These are phyloP conservation scores for Arachis stenosperma DNA, from an alignment of 306 rosid species.

Conservation along the genomic window DNA sequence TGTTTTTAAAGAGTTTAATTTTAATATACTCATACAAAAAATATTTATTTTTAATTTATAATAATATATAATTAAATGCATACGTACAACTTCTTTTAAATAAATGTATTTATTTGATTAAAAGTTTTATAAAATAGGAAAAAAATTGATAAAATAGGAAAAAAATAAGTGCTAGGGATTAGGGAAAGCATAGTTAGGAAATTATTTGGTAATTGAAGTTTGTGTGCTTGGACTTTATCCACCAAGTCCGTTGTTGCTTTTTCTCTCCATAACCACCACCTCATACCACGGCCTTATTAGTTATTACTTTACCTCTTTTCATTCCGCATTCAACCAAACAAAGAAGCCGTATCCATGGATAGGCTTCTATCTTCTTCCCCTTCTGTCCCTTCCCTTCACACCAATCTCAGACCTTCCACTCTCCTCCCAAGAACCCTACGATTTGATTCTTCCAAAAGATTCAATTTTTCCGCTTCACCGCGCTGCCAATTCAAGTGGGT, in stretches of 20 bases:
- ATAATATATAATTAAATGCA: too few species aligned
- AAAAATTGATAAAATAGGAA: too few species aligned
- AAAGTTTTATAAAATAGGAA: too few species aligned
- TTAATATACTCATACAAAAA: too few species aligned
- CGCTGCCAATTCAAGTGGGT: conserved; percentile 39
- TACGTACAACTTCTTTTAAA: too few species aligned
- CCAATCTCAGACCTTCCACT: conserved; percentile 44
- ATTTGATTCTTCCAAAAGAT: conserved; percentile 51
- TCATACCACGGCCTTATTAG: too few species aligned
- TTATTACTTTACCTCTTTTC: background rate
- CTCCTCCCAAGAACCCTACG: conserved; percentile 42
- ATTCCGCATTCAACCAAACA: background rate
- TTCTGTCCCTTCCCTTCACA: conserved; percentile 52
- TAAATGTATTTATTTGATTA: too few species aligned
- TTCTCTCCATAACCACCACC: background rate
- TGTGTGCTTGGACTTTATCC: conserved; percentile 1
- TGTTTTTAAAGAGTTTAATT: too few species aligned
- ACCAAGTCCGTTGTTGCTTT: background rate
- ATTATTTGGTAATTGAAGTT: background rate
- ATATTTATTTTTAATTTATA: too few species aligned
- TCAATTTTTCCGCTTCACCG: conserved; percentile 40
- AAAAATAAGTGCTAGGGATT: too few species aligned
- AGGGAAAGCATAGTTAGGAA: too few species aligned
- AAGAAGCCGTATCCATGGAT: conserved; percentile 63
- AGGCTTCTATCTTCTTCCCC: conserved; percentile 76